Percentiles rank a stretch among this genome's conserved stretches.
These are phyloP conservation scores for Phytomonas sp. DNA, from an alignment of 208 protist species.

Conservation along the genomic window DNA sequence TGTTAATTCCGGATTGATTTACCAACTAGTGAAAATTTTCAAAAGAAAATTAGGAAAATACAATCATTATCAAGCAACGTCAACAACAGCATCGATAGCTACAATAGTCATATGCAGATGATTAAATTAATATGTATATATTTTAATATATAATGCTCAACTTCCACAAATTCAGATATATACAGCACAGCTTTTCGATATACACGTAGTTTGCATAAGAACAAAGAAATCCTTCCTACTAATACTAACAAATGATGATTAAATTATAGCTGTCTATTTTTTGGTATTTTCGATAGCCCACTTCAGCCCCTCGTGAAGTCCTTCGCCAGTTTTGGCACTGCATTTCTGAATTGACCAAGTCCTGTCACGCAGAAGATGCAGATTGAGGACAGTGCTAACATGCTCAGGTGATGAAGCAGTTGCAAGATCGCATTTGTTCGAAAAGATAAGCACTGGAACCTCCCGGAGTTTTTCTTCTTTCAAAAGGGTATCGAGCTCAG, in stretches of 20 bases:
- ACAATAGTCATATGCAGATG: slow-evolving; percentile 1
- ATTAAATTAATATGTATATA: not conserved
- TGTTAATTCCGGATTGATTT: slow-evolving; percentile 7
- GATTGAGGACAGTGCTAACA: slow-evolving; percentile 75
- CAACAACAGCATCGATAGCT: slow-evolving; percentile 2
- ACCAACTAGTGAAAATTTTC: slow-evolving; percentile 9
- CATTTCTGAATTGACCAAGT: slow-evolving; percentile 90
- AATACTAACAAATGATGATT: slow-evolving; percentile 10
- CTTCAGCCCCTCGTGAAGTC: slow-evolving; percentile 81
- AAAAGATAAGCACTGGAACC: slow-evolving; percentile 94
- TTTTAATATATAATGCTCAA: not conserved
- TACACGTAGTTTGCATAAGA: slow-evolving; percentile 17
- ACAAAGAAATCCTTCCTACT: slow-evolving; percentile 12
- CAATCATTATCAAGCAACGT: slow-evolving; percentile 2
- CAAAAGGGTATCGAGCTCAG: slow-evolving; percentile 90
- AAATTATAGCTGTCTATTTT: slow-evolving; percentile 24
- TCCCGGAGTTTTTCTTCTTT: slow-evolving; percentile 93
- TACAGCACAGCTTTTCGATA: slow-evolving; percentile 6
- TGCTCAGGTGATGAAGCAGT: slow-evolving; percentile 78
- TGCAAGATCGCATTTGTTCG: slow-evolving; percentile 97
- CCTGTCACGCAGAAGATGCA: slow-evolving; percentile 82
- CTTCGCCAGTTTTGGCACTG: slow-evolving; percentile 87
- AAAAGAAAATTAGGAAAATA: slow-evolving; percentile 12
- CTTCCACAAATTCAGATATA: slow-evolving; percentile 1
- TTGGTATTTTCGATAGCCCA: slow-evolving; percentile 87